Base-by-base conservation (phyloP, 768 basidiomycete species). In the Tulasnella sp. region DNA sequence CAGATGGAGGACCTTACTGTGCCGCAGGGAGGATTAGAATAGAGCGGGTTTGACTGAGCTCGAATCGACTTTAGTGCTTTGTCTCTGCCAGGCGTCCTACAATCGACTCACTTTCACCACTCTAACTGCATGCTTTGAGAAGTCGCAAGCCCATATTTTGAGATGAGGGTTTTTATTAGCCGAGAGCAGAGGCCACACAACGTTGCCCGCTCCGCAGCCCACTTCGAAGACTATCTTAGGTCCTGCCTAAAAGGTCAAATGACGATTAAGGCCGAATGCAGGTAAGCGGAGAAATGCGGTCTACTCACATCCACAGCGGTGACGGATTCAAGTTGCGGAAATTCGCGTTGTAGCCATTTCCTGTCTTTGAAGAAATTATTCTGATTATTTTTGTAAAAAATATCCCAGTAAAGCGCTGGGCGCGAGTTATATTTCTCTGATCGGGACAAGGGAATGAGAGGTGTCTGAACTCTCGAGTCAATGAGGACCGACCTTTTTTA, bases 141-240 rank as follows among this genome's bases (percentile, higher is more conserved):
- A 99, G 84, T 99, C 98, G 81, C 93, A 96, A 0, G 96, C 96
- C 61, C 61, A 67, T 67, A 67, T 67, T 67, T 48, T 83, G 9
- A 99, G 88, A 0, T 88, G 83, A 0, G 94, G 91, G 83, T 99
- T 99, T 81, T 89, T 84, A 82, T 98, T 99, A 42, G 89, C 84
- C n/a, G 89, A 86, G 29, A 98, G 86, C 1, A 99, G 86, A 0
- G 98, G 98, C 82, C 96, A 98, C 0, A 95, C 89, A 7, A 95
- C 92, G 83, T 97, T 98, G n/a, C 98, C 98, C 26, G 95, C 94
- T 57, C 97, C 96, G 83, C 96, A 98, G 32, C 98, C 98, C 37
- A 98, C 89, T 84, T 99, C 98, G 69, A 91, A 90, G 29, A 99
- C 89, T 2, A 87, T 88, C 73, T 88, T 86, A 0, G 89, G 88